Conservation (phyloP, 805 yeast genomes). For the Wickerhamomyces canadensis region DNA sequence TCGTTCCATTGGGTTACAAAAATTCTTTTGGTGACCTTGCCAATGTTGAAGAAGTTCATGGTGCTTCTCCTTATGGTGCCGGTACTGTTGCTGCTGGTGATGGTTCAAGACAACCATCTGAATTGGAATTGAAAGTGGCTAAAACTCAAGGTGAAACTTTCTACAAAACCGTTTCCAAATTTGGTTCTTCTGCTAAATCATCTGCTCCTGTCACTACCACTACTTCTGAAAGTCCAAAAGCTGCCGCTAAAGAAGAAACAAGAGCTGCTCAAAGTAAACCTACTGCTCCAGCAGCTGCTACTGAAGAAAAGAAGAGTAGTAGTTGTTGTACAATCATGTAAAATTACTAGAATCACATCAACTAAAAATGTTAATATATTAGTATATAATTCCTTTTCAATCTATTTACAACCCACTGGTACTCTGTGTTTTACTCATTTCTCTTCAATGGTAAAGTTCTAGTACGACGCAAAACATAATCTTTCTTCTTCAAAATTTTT, state of each 20-base stretch:
- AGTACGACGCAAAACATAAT: conserved; percentile 50
- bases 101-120: conserved; percentile 65
- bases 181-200: conserved; percentile 15
- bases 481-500: conserved; percentile 44
- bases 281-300: conserved; percentile 10
- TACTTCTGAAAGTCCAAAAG: neutral
- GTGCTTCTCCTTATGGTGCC: conserved; percentile 85
- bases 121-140: conserved; percentile 60
- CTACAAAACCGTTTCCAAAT: conserved; percentile 37
- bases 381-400: too few relatives aligned
- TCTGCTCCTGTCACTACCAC: neutral
- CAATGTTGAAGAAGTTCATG: conserved; percentile 61
- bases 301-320: conserved; percentile 20
- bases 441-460: conserved; percentile 48
- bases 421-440: conserved; percentile 13
- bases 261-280: conserved; percentile 6
- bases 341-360: neutral
- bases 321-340: conserved; percentile 29
- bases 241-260: neutral
- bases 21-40: conserved; percentile 49
- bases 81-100: conserved; percentile 73
- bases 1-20: conserved; percentile 70
- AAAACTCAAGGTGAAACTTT: conserved; percentile 62
- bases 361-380: neutral
- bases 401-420: conserved; percentile 2